phyloP scores from a whole-genome alignment of 257 asterid genomes.

The Phtheirospermum japonicum region DNA sequence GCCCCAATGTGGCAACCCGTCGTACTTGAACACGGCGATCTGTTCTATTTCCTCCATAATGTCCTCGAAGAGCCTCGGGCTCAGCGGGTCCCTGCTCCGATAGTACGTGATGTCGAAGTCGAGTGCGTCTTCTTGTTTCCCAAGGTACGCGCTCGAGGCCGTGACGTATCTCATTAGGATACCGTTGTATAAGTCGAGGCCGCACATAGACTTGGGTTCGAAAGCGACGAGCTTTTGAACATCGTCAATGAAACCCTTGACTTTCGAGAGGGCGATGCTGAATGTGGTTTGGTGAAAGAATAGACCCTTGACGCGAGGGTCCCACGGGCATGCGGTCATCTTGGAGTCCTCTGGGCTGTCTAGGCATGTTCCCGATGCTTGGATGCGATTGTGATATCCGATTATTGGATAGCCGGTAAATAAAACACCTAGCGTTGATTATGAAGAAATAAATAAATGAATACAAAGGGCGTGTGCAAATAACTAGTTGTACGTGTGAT shows the following conservation, averaged over 20 bases:
- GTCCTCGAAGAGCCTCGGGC: slow-evolving; percentile 50
- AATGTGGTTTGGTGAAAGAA: slow-evolving; percentile 58
- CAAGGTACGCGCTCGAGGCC: slow-evolving; percentile 51
- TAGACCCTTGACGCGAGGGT: slow-evolving; percentile 47
- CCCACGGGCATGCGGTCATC: slow-evolving; percentile 60
- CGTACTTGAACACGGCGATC: slow-evolving; percentile 56
- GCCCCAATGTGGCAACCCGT: slow-evolving; percentile 71
- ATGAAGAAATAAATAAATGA: too few species aligned
- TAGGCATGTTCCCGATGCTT: slow-evolving; percentile 58
- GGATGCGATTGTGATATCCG: slow-evolving; percentile 54
- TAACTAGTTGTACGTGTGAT: neutral
- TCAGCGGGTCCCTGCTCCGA: slow-evolving; percentile 47
- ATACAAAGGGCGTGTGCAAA: too few species aligned
- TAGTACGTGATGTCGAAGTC: slow-evolving; percentile 64
- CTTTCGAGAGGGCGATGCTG: slow-evolving; percentile 45
- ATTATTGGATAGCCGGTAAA: slow-evolving; percentile 52
- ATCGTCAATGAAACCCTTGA: slow-evolving; percentile 45
- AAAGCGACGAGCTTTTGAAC: slow-evolving; percentile 41
- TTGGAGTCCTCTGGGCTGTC: slow-evolving; percentile 40
- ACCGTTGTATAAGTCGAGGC: slow-evolving; percentile 53
- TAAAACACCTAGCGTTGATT: slow-evolving; percentile 26
- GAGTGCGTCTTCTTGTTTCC: slow-evolving; percentile 53
- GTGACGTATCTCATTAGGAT: slow-evolving; percentile 60
- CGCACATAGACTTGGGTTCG: slow-evolving; percentile 50
- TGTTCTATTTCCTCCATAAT: slow-evolving; percentile 63